Base-by-base conservation (phyloP, 257 asterid genomes). In the Lycium barbarum region DNA sequence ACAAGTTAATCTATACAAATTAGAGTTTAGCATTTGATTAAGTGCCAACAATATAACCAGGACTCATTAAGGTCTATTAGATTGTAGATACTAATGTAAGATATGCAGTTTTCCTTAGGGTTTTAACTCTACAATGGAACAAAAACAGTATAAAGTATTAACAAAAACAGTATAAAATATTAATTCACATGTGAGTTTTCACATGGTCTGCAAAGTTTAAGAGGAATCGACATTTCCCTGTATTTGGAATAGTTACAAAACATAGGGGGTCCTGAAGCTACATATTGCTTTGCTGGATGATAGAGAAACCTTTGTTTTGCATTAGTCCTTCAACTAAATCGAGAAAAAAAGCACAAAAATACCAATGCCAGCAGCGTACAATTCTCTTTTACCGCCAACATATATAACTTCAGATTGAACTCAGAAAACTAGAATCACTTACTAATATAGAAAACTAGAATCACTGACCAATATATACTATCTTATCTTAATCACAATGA, bases 241-340 rank as follows among this genome's bases (percentile, higher is more conserved):
- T 10, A n/a, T 54, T 45, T 73, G 80, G n/a, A 18, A 43, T 43
- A 71, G 35, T 71, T 18, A 43, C 2, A 40, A 40, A 71, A 18
- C 79, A 71, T 71, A 40, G 26, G 3, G 57, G 57, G 79, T 71
- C 79, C 79, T 43, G 26, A 71, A 71, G 79, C 55, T 9, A 71
- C 57, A 71, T 14, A 18, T 17, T 71, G 55, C 14, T 71, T 71
- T 43, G 35, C 79, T 71, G 79, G 14, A 71, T 9, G 79, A 71
- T n/a, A 18, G 17, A 71, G 10, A 71, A 18, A 71, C 18, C 17
- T 71, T 51, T 43, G 4, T 38, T 68, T 68, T 35, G 6, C 51
- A 13, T 36, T 8, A 22, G 6, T 33, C 33, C 33, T 71, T 40
- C 79, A 71, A 71, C 79, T 71, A 68, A 7, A 38, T 15, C 5